Base-by-base conservation (phyloP, 352 stramenopile species). In the Phytophthora pisi region DNA sequence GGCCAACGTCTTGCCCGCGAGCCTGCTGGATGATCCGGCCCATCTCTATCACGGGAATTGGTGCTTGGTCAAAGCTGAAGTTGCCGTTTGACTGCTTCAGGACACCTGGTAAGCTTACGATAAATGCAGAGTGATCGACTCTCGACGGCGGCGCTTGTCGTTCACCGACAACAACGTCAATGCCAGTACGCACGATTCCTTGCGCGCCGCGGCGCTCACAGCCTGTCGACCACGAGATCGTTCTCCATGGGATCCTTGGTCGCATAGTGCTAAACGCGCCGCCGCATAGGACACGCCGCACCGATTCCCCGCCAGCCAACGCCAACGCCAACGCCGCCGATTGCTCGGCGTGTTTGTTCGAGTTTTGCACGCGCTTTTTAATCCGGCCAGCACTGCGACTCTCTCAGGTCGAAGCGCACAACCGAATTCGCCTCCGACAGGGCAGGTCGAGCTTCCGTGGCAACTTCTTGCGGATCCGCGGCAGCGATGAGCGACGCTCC, bases 41-140 rank as follows among this genome's bases (percentile, higher is more conserved):
- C 38, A 45, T 45, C 38, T 63, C 45, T 63, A 45, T 63, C 43
- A 30, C 45, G 36, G 11, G 36, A 43, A 55, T 54, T 63, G 56
- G 56, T 63, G 56, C 43, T 63, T 63, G 56, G 56, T 63, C 34
- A 28, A 55, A 52, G 7, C 45, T 63, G 43, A 63, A 55, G 56
- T 56, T 63, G 38, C 15, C 6, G 34, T 42, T 46, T 5, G 38
- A 45, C 38, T 18, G 38, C 34, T 15, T 42, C 26, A 30, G 26
- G 26, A 30, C 26, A 6, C 26, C 26, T 30, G 26, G 26, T 30
- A 30, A 20, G 20, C 20, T 20, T 20, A 20, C 26, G 26, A 30
- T 30, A 30, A 30, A 30, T 30, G 15, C 11, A 45, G 38, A n/a
- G 38, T n/a, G 4, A 46, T 46, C 38, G 38, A 15, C 8, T 16